Evolutionary conservation across 306 rosid genomes (phyloP).

Genomic region (Quercus engelmannii): DNA sequence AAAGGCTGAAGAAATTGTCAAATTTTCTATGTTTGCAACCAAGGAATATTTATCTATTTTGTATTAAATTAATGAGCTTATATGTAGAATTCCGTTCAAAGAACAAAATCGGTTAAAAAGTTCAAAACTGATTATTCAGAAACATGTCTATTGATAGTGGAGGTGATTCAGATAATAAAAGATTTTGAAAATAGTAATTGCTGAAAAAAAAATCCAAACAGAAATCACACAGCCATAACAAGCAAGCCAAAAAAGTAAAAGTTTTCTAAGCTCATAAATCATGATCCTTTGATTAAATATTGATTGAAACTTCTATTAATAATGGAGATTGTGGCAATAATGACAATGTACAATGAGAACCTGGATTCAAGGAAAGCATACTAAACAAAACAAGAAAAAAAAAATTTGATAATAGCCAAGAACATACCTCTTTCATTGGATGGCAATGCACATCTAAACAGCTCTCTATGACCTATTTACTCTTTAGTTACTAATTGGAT

Average conservation of each 20-base stretch:
- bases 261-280: background rate
- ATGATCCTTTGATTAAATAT: background rate
- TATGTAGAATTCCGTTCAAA: conserved; percentile 19
- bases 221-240: background rate
- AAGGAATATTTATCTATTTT: conserved; percentile 11
- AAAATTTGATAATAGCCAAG: background rate
- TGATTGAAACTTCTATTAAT: background rate
- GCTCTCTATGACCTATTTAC: background rate
- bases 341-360: background rate
- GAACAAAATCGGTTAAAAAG: conserved; percentile 7
- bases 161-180: background rate
- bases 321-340: background rate
- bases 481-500: background rate
- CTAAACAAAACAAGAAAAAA: background rate
- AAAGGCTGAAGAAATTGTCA: conserved; percentile 21
- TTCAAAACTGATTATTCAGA: background rate
- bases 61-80: conserved; percentile 15
- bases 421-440: background rate
- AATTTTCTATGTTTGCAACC: conserved; percentile 17
- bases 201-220: background rate
- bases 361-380: background rate
- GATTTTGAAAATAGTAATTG: background rate
- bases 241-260: background rate
- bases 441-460: background rate
- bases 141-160: background rate